Conservation (phyloP, 495 filamentous ascomycete species). For the Daldinia concentrica region DNA sequence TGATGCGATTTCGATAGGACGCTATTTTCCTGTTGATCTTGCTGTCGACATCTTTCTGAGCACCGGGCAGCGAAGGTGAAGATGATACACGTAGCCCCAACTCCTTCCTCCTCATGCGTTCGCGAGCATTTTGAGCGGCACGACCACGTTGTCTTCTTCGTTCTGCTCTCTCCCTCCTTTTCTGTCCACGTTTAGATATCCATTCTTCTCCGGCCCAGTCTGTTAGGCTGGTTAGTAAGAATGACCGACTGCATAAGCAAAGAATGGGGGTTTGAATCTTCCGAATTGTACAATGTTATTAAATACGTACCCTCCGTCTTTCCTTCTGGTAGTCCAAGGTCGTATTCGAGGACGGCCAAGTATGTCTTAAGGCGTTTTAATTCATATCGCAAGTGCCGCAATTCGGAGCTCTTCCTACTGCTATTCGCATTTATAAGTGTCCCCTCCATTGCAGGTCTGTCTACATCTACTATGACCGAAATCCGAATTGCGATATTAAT, state of each 20-base stretch:
- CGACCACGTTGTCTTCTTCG: background rate
- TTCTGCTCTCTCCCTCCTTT: slow-evolving; percentile 1
- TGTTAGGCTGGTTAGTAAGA: slow-evolving; percentile 18
- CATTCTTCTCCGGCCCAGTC: background rate
- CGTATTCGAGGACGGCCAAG: slow-evolving; percentile 15
- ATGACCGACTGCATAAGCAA: background rate
- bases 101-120: background rate
- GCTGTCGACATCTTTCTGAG: background rate
- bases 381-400: slow-evolving; percentile 8
- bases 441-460: background rate
- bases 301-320: slow-evolving; percentile 22
- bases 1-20: slow-evolving; percentile 18
- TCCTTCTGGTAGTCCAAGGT: background rate
- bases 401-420: background rate
- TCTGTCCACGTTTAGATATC: slow-evolving; percentile 14
- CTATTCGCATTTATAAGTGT: background rate
- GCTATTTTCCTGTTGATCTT: slow-evolving; percentile 2
- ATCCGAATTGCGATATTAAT: background rate
- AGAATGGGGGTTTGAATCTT: background rate
- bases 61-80: slow-evolving; percentile 13
- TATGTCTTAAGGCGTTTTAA: slow-evolving; percentile 12
- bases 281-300: background rate
- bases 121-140: background rate
- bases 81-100: background rate
- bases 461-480: background rate